Conservation (phyloP, 176 grass and related monocot species). For the Aechmea fasciata region DNA sequence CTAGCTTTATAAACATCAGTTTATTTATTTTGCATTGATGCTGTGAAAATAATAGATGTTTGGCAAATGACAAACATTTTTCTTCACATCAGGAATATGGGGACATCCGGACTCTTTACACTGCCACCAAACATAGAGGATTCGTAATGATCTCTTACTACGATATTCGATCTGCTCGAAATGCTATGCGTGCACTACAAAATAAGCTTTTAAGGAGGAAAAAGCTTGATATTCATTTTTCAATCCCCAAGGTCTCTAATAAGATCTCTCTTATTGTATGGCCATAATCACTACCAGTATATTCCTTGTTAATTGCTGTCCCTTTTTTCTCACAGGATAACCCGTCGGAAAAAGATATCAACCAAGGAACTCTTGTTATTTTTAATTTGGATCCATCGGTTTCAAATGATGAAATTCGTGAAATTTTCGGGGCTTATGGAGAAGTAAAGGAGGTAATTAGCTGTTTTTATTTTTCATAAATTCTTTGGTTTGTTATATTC, state of each 20-base stretch:
- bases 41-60: too few species aligned
- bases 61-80: not conserved
- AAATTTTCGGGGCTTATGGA: constrained; percentile 46
- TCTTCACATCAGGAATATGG: constrained; percentile 28
- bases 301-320: constrained; percentile 15
- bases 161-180: constrained; percentile 47
- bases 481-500: not conserved
- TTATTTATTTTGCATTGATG: too few species aligned
- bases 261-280: not conserved
- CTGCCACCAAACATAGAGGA: constrained; percentile 41
- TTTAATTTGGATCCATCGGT: constrained; percentile 51
- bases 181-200: constrained; percentile 39
- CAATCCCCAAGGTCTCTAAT: constrained; percentile 39
- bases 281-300: not conserved
- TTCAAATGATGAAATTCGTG: constrained; percentile 45
- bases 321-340: constrained; percentile 35
- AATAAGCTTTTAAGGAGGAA: constrained; percentile 39
- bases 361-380: constrained; percentile 57
- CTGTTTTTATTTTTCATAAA: not conserved
- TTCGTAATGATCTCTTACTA: constrained; percentile 58
- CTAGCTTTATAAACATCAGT: too few species aligned
- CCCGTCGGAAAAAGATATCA: constrained; percentile 56
- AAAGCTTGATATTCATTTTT: constrained; percentile 53
- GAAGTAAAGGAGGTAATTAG: constrained; percentile 46
- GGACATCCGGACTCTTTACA: constrained; percentile 51